These are phyloP conservation scores for Nymphaea thermarum DNA, from an alignment of 164 flowering plant species.

Conservation along the genomic window DNA sequence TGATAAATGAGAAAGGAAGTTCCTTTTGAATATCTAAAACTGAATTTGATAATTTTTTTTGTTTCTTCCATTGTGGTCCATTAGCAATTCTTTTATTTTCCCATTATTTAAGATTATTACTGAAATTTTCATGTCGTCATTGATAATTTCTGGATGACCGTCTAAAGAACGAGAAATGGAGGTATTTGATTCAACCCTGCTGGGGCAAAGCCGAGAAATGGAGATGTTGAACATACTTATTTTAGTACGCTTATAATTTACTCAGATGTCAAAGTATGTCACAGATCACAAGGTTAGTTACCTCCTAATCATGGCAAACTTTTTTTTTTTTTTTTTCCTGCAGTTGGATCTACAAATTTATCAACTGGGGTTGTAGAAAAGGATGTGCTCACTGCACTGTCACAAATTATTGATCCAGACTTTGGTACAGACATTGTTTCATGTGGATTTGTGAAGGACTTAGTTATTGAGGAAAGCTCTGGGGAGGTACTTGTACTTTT, in stretches of 20 bases:
- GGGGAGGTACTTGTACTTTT: conserved; percentile 61
- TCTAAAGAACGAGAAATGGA: neutral
- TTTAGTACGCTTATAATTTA: no score
- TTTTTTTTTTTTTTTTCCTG: conserved; percentile 8
- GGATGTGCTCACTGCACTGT: conserved; percentile 77
- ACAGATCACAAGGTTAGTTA: no score
- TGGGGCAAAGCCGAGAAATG: neutral
- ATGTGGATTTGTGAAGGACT: conserved; percentile 95
- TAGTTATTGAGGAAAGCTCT: conserved; percentile 39
- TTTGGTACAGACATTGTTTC: conserved; percentile 97
- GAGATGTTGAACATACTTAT: neutral
- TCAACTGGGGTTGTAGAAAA: conserved; percentile 33
- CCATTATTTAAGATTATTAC: neutral
- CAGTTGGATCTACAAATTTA: conserved; percentile 32
- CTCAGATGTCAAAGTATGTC: neutral
- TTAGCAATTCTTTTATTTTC: neutral
- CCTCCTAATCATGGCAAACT: neutral
- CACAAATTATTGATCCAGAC: conserved; percentile 95
- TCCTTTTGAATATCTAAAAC: neutral
- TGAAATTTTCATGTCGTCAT: neutral
- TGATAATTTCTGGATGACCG: neutral
- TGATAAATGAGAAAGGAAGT: no score
- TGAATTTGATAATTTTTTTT: neutral
- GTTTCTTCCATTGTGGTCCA: no score
- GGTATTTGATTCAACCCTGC: neutral